These are phyloP conservation scores for Boletus subparvulus DNA, from an alignment of 768 basidiomycete species.

Conservation along the genomic window DNA sequence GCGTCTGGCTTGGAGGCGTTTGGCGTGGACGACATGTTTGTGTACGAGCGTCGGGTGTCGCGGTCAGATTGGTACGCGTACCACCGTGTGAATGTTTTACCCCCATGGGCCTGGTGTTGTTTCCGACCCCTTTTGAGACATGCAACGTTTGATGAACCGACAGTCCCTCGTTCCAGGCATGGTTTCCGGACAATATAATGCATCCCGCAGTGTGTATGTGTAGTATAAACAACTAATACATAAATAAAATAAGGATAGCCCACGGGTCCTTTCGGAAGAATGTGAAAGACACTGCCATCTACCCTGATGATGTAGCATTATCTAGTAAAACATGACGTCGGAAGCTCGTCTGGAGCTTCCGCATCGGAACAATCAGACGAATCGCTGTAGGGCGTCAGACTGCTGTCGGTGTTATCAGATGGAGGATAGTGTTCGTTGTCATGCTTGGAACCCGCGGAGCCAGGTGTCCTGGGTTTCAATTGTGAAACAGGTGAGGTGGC, in stretches of 20 bases:
- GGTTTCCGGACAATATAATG: background rate
- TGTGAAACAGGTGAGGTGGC: conserved; percentile 24
- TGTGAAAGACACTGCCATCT: conserved; percentile 10
- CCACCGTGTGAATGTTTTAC: conserved; percentile 23
- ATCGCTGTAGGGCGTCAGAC: conserved; percentile 20
- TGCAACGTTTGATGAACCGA: no score
- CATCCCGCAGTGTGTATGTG: background rate
- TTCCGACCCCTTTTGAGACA: background rate
- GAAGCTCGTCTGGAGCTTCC: conserved; percentile 29
- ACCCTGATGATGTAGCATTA: conserved; percentile 4
- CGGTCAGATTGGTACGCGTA: conserved; percentile 8
- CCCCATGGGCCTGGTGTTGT: background rate
- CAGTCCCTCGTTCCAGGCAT: no score
- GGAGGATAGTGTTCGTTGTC: conserved; percentile 20
- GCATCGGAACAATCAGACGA: conserved; percentile 27
- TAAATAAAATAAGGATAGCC: conserved; percentile 38
- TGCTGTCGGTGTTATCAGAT: conserved; percentile 25
- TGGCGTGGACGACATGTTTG: conserved; percentile 43
- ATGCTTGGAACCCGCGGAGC: conserved; percentile 17
- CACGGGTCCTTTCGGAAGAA: conserved; percentile 11
- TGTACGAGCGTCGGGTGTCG: background rate
- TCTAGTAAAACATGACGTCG: conserved; percentile 15
- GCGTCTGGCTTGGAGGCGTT: conserved; percentile 47
- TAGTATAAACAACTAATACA: conserved; percentile 11
- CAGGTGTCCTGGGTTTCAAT: conserved; percentile 19